Base-by-base conservation (phyloP, 2,329 filamentous ascomycete genomes). In the Penicillium sumatraense region DNA sequence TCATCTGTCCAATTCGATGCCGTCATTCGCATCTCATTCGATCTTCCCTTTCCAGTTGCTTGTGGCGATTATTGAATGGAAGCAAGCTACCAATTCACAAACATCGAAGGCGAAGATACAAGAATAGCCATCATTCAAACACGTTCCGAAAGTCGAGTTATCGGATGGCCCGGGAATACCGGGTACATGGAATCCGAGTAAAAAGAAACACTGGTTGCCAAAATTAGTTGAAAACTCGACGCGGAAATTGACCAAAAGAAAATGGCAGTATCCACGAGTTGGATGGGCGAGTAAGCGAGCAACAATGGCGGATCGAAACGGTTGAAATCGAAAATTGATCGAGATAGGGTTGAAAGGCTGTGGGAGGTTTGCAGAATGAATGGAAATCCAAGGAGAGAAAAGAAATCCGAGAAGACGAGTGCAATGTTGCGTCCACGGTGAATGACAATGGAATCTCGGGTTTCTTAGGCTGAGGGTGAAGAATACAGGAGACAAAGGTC, bases 291-390 rank as follows among this genome's bases (percentile, higher is more conserved):
- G 60, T 57, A 56, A 38, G 60, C 56, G 54, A 57, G 45, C 35
- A 60, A 65, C 62, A 65, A 59, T 61, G 61, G 63, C 57, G 56
- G 61, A 57, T 68, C 70, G 68, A 72, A 68, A 67, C 66, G 64
- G 68, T 54, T 52, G 52, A 62, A 52, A 66, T 70, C 70, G 68
- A 67, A 65, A 63, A 57, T 63, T 59, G 65, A 71, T 72, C 70
- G 68, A 70, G 68, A 66, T 63, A 57, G 66, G 67, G 60, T 70
- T 64, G 49, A 63, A 67, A 61, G 69, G 70, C 70, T 70, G 62
- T 54, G 60, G 67, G 68, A 71, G 66, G 67, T 64, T 44, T 71
- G 70, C 68, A 73, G 60, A 65, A 65, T 65, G 68, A 68, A 70
- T 66, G 65, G 68, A 54, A 66, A 67, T 68, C 68, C 69, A 66